Evolutionary conservation across 2,329 filamentous ascomycete species (phyloP), one percentile per base, ranked within the genome.

Genomic region (Colletotrichum ledebouriae): DNA sequence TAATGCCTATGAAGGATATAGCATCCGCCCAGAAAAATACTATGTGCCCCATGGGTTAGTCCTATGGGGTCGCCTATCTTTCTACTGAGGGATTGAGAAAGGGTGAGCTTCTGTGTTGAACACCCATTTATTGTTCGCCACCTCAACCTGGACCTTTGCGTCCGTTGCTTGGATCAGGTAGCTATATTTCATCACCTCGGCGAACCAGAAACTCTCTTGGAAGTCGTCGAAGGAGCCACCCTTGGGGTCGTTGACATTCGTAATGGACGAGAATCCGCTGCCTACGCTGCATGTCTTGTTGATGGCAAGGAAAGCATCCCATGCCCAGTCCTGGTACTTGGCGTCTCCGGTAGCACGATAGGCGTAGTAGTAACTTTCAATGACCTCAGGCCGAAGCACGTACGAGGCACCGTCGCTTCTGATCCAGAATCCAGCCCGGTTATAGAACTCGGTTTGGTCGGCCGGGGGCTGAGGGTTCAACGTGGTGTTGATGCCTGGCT

Each of bases 131-230:
- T 78, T 77, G 11, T 79, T 78, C 71, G 82, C 80, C 59, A 87
- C 77, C 75, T 87, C 85, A 57, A 87, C 77, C 75, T 87, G 85
- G 73, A 83, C 84, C 4, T 77, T 75, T 2, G 84, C 88, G 37
- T 93, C 91, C 76, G 79, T 81, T 0, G 87, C 84, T 75, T 89
- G 88, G 67, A 92, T 92, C 73, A 97, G 77, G 80, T 92, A 97
- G 64, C 86, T 83, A 77, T 97, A 97, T 84, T 97, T 97, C 78
- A 97, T 77, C 70, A 94, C 91, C 82, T 97, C 94, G 0, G 94
- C 93, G 77, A 97, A 94, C 83, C 92, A 90, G 81, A 96, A 97
- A 74, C 91, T 94, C 80, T 97, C 93, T 84, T 95, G 92, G 76
- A 91, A 90, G 77, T 97, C 88, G 47, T 79, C 78, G 67, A 86